Evolutionary conservation across 305 asterid species (phyloP).

Genomic region (Solanum aculeatissimum): DNA sequence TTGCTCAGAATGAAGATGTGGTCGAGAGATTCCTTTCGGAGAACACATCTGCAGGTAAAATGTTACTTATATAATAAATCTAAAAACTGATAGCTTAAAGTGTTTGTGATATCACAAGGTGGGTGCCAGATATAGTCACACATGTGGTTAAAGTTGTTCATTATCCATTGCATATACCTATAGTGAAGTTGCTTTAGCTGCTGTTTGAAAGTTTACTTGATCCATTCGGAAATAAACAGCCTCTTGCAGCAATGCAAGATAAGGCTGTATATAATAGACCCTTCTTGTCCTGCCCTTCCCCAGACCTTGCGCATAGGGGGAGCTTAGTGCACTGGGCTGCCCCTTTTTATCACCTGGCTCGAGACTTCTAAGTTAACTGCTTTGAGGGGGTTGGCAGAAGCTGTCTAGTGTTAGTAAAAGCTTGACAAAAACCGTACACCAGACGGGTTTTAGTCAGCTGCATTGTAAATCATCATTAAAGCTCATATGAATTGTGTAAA

Average conservation of each 20-base stretch:
- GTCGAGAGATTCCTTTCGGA: constrained; percentile 67
- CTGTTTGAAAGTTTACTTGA: background rate
- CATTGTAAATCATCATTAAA: background rate
- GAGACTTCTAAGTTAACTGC: background rate
- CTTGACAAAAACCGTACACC: background rate
- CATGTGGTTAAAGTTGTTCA: background rate
- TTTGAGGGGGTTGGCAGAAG: background rate
- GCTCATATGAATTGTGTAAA: background rate
- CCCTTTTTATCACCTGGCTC: background rate
- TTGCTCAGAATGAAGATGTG: constrained; percentile 85
- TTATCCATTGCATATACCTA: background rate
- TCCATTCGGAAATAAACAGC: background rate
- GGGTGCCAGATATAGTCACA: background rate
- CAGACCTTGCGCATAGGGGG: background rate
- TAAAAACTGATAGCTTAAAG: background rate
- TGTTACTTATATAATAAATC: background rate
- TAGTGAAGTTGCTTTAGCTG: background rate
- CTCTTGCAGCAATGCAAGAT: background rate
- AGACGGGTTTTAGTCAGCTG: background rate
- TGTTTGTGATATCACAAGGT: background rate
- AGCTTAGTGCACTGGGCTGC: background rate
- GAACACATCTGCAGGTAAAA: constrained; percentile 53
- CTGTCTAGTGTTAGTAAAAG: background rate
- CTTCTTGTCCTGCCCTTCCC: background rate
- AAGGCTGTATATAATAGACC: background rate